A percentile compares a stretch with the other conserved stretches of the same genome.
These are phyloP conservation scores for Cardamine chenopodiifolia DNA, from an alignment of 345 rosid genomes.

Conservation along the genomic window DNA sequence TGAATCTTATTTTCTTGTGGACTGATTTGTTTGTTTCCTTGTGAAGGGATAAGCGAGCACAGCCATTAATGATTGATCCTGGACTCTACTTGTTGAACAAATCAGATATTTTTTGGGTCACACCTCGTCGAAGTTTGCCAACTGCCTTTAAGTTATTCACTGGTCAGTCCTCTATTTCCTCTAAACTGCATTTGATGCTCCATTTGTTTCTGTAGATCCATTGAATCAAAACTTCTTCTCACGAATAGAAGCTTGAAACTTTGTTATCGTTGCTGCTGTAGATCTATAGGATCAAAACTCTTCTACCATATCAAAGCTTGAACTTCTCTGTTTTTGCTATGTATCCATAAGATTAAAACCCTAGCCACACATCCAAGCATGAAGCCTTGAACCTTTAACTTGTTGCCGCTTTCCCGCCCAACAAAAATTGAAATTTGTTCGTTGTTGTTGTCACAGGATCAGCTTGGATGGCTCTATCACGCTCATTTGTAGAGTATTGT, in stretches of 20 bases:
- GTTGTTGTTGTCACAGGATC: conserved; percentile 62
- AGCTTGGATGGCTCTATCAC: conserved; percentile 97
- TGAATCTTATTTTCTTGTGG: background rate
- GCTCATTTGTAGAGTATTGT: conserved; percentile 80
- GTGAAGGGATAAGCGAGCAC: conserved; percentile 89
- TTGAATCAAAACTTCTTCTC: background rate
- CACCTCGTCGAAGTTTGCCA: conserved; percentile 79
- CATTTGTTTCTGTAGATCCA: background rate
- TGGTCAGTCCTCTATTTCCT: conserved; percentile 53
- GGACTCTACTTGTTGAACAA: conserved; percentile 79
- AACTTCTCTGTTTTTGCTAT: background rate
- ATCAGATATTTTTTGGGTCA: conserved; percentile 76
- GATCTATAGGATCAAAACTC: background rate
- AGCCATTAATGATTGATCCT: conserved; percentile 95
- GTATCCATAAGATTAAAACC: background rate
- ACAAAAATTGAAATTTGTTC: background rate
- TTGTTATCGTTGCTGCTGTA: background rate
- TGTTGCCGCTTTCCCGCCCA: background rate
- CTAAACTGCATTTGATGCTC: background rate
- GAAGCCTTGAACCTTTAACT: background rate
- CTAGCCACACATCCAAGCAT: background rate
- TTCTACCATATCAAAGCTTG: background rate
- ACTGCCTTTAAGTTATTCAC: conserved; percentile 88
- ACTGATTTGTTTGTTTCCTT: conserved; percentile 27
- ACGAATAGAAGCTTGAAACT: background rate